Evolutionary conservation across 2,329 filamentous ascomycete species (phyloP).

Genomic region (Botrytis medusae): DNA sequence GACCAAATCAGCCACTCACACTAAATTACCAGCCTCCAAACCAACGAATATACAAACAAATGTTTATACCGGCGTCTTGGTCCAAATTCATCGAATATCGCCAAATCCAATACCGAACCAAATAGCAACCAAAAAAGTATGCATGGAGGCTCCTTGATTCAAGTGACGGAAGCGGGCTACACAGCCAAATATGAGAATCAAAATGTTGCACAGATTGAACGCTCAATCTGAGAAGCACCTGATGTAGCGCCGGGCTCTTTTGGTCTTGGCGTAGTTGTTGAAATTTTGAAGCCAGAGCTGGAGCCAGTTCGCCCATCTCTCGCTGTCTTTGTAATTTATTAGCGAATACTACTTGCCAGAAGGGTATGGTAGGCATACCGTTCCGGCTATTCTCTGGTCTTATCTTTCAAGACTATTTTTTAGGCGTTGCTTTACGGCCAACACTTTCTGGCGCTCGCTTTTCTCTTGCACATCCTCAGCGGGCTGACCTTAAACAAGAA

Average conservation of each 20-base stretch:
- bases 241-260: neutral
- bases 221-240: neutral
- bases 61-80: neutral
- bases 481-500: neutral
- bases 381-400: neutral
- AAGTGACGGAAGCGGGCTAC: neutral
- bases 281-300: neutral
- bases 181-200: neutral
- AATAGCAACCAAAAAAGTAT: neutral
- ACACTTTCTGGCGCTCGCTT: neutral
- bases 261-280: neutral
- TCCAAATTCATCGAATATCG: neutral
- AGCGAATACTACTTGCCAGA: neutral
- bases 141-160: neutral
- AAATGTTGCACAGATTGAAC: neutral
- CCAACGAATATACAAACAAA: neutral
- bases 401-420: neutral
- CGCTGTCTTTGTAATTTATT: neutral
- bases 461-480: neutral
- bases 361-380: neutral
- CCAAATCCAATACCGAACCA: neutral
- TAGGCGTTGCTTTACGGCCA: neutral
- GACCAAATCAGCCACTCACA: neutral
- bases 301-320: neutral
- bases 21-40: neutral